Conservation (phyloP, 805 yeast species). For the Saccharomycopsis sp. region DNA sequence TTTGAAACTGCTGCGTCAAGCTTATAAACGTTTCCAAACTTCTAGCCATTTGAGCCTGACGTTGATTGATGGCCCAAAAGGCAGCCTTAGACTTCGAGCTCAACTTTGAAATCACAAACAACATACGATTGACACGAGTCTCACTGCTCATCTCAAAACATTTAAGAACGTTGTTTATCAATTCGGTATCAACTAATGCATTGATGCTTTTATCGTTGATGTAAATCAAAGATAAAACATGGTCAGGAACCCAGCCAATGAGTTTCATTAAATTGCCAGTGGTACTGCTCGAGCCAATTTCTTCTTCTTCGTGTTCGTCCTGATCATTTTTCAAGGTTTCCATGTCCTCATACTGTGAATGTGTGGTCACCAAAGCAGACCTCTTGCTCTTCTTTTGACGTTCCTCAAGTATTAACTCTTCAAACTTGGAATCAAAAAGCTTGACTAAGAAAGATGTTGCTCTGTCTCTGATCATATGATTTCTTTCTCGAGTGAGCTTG, state of each 20-base stretch:
- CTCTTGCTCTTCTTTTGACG: neutral
- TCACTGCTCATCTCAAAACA: conserved; percentile 33
- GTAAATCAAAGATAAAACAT: conserved; percentile 55
- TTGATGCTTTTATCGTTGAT: conserved; percentile 65
- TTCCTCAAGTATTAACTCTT: conserved; percentile 24
- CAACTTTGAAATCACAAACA: conserved; percentile 40
- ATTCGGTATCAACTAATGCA: conserved; percentile 48
- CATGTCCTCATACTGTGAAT: no score
- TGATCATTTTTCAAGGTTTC: no score
- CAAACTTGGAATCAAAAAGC: conserved; percentile 35
- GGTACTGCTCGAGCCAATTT: conserved; percentile 3
- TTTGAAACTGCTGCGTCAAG: conserved; percentile 37
- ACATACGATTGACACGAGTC: conserved; percentile 36
- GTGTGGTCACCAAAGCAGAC: no score
- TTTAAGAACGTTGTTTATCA: conserved; percentile 57
- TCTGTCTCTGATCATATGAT: conserved; percentile 50
- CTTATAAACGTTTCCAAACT: conserved; percentile 43
- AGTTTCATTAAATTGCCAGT: conserved; percentile 23
- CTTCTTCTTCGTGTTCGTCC: conserved; percentile 5
- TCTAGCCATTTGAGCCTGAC: conserved; percentile 54
- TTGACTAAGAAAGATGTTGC: conserved; percentile 48
- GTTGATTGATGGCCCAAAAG: conserved; percentile 55
- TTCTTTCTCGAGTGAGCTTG: conserved; percentile 65
- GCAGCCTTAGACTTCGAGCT: conserved; percentile 53
- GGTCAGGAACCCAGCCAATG: conserved; percentile 52